A percentile compares a stretch with the other conserved stretches of the same genome.
phyloP scores from a whole-genome alignment of 2,329 filamentous ascomycete genomes.

The Pestalotiopsis fici region DNA sequence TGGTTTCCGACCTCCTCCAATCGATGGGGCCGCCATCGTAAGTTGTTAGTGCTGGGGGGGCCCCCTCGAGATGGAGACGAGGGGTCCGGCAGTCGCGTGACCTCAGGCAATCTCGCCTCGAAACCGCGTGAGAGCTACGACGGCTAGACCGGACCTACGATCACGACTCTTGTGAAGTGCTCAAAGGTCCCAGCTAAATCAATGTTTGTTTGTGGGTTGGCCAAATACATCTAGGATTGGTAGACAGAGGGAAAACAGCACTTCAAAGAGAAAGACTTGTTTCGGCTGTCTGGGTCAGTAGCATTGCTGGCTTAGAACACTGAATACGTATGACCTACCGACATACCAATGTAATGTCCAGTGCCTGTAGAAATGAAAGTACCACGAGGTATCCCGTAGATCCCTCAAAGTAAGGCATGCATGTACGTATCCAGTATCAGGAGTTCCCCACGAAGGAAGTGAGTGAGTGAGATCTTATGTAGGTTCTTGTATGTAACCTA shows the following conservation, averaged over 20 bases:
- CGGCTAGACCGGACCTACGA: not conserved
- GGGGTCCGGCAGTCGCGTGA: conserved; percentile 10
- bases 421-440: not conserved
- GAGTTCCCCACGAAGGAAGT: not conserved
- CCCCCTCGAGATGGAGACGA: not conserved
- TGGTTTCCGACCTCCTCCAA: not conserved
- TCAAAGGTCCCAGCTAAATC: not conserved
- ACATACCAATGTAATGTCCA: no score
- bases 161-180: not conserved
- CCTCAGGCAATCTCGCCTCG: conserved; percentile 7
- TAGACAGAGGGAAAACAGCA: no score
- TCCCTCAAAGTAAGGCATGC: not conserved
- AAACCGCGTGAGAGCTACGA: conserved; percentile 6
- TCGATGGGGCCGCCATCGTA: not conserved
- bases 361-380: not conserved
- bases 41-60: not conserved
- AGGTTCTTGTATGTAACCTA: not conserved
- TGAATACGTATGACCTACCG: no score
- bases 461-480: not conserved
- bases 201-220: no score
- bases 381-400: not conserved
- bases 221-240: no score
- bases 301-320: no score
- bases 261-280: no score
- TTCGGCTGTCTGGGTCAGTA: no score